Evolutionary conservation across 495 filamentous ascomycete genomes (phyloP).

Genomic region (Chaetomium fimeti): DNA sequence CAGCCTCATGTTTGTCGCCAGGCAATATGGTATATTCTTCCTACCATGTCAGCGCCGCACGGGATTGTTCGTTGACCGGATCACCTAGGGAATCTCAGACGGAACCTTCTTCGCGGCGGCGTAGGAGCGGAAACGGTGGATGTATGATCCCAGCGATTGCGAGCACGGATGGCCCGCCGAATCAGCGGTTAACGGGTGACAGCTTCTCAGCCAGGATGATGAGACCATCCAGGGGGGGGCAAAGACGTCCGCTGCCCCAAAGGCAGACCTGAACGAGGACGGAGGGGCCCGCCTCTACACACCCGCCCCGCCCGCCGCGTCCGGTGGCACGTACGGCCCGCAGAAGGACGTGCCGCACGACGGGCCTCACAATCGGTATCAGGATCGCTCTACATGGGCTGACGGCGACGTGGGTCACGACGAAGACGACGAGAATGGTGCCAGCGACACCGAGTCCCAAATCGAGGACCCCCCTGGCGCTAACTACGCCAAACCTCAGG

Average conservation of each 20-base stretch:
- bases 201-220: conserved; percentile 57
- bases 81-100: conserved; percentile 60
- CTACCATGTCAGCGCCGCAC: background rate
- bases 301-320: conserved; percentile 6
- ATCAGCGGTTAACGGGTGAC: conserved; percentile 12
- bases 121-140: conserved; percentile 60
- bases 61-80: conserved; percentile 10
- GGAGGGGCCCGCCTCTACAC: conserved; percentile 31
- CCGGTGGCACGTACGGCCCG: conserved; percentile 9
- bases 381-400: conserved; percentile 30
- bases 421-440: conserved; percentile 30
- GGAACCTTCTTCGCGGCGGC: conserved; percentile 61
- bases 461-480: conserved; percentile 27
- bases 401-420: conserved; percentile 29
- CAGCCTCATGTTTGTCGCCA: conserved; percentile 28
- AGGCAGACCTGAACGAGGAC: conserved; percentile 26
- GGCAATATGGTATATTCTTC: conserved; percentile 38
- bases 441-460: conserved; percentile 27
- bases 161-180: background rate
- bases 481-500: conserved; percentile 24
- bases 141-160: conserved; percentile 40
- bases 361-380: conserved; percentile 6
- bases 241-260: conserved; percentile 21
- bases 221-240: conserved; percentile 24
- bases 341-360: conserved; percentile 10